phyloP scores from a whole-genome alignment of 345 rosid genomes.

The Arabidopsis suecica region DNA sequence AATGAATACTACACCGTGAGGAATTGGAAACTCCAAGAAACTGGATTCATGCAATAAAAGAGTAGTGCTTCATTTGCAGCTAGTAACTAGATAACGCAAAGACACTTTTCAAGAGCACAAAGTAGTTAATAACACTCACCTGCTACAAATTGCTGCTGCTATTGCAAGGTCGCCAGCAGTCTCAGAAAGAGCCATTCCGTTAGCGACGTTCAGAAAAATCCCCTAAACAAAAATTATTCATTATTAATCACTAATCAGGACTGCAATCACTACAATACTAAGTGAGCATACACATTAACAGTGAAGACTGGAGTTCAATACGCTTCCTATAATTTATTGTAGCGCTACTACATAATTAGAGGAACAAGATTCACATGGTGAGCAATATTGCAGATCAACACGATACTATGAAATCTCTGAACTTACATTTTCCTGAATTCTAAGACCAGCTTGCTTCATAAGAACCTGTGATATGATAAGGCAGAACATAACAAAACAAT shows the following conservation, averaged over 20 bases:
- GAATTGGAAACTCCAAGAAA: constrained; percentile 93
- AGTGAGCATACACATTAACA: background rate
- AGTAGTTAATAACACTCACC: constrained; percentile 46
- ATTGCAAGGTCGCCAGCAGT: constrained; percentile 95
- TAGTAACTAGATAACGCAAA: background rate
- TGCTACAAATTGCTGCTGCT: constrained; percentile 97
- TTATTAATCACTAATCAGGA: background rate
- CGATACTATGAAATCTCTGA: background rate
- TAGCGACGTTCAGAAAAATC: constrained; percentile 78
- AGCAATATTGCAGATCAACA: background rate
- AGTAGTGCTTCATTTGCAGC: background rate
- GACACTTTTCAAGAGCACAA: background rate
- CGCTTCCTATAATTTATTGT: background rate
- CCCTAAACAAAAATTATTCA: constrained; percentile 47
- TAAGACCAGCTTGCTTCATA: constrained; percentile 92
- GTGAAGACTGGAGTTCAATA: background rate
- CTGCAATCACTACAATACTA: background rate
- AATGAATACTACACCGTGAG: constrained; percentile 75
- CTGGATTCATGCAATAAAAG: constrained; percentile 47
- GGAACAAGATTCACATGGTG: background rate
- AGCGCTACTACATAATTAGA: background rate
- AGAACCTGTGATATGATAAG: constrained; percentile 64
- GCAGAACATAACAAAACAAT: background rate
- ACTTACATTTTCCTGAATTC: constrained; percentile 88
- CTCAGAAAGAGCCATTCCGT: constrained; percentile 78